Base-by-base conservation (phyloP, 495 filamentous ascomycete species). In the Clavariopsis aquatica region DNA sequence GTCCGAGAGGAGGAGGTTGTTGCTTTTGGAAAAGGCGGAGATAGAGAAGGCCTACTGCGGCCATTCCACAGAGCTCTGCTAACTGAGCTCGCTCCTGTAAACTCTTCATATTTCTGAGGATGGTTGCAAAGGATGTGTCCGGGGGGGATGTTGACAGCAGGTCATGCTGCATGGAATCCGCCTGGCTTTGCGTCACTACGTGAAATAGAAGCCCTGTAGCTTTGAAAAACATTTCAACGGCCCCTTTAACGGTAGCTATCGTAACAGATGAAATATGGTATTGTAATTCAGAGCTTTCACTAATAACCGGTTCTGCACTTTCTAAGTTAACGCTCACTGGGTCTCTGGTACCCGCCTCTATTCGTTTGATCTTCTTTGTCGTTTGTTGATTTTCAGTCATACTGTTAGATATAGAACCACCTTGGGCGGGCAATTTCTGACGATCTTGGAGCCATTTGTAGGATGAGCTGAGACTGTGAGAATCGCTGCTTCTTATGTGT, bases 21-120 rank as follows among this genome's bases (percentile, higher is more conserved):
- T 52, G 7, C 8, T 60, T 24, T 2, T 52, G 26, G 8, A 7
- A 26, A 7, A 28, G 2, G n/a, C 57, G 41, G 31, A 49, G 43
- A 28, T 52, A 60, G 7, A 49, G 26, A 4, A 52, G 8, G 3
- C 57, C 57, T 5, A 60, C 57, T 1, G 57, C 57, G 2, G 57
- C 57, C 45, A 60, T 54, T 2, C 57, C 57, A 54, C 57, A 60
- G 8, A 60, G 46, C 46, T 60, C 57, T 5, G 46, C 38, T 17
- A 43, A 7, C 8, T 43, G 8, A 43, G 38, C 38, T n/a, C 15
- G 6, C 8, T 43, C 13, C 13, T 43, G 6, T 2, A 43, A n/a
- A 17, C 38, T 43, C 2, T 10, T 6, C 3, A 6, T 43, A 17
- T 43, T 43, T 3, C 38, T 2, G 3, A 43, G 6, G 38, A 43